phyloP scores from a whole-genome alignment of 179 eudicot genomes.

The Silene noctiflora region DNA sequence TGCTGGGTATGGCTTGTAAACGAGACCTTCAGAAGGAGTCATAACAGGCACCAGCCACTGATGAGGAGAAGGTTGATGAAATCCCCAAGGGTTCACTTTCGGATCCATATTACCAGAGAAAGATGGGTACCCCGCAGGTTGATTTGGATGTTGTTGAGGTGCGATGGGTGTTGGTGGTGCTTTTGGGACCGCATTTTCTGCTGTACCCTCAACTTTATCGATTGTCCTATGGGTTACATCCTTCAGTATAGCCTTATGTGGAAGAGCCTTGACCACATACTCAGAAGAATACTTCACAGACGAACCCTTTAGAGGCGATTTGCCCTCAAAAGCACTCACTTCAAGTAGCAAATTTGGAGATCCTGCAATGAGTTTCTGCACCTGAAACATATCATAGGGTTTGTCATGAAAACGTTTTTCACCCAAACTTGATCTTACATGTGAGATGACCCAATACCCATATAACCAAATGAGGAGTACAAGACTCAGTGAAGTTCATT shows the following conservation, averaged over 20 bases:
- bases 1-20: slow-evolving; percentile 85
- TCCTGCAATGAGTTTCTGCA: slow-evolving; percentile 78
- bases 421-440: neutral
- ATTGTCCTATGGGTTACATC: slow-evolving; percentile 41
- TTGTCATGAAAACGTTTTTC: neutral
- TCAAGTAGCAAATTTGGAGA: slow-evolving; percentile 69
- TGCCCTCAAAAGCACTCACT: slow-evolving; percentile 40
- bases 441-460: too few species aligned
- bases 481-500: slow-evolving; percentile 5
- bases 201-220: slow-evolving; percentile 52
- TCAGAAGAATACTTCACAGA: slow-evolving; percentile 45
- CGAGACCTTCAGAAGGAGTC: slow-evolving; percentile 93
- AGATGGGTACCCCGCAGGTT: slow-evolving; percentile 30
- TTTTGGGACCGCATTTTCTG: slow-evolving; percentile 64
- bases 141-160: slow-evolving; percentile 44
- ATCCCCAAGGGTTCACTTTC: slow-evolving; percentile 46
- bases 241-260: slow-evolving; percentile 32
- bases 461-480: neutral
- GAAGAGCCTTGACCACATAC: slow-evolving; percentile 40
- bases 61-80: slow-evolving; percentile 53
- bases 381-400: slow-evolving; percentile 43
- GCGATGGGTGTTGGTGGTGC: slow-evolving; percentile 28
- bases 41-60: slow-evolving; percentile 92
- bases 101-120: slow-evolving; percentile 37
- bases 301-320: slow-evolving; percentile 39